phyloP scores from a whole-genome alignment of 305 asterid genomes.

The Fraxinus dipetala region DNA sequence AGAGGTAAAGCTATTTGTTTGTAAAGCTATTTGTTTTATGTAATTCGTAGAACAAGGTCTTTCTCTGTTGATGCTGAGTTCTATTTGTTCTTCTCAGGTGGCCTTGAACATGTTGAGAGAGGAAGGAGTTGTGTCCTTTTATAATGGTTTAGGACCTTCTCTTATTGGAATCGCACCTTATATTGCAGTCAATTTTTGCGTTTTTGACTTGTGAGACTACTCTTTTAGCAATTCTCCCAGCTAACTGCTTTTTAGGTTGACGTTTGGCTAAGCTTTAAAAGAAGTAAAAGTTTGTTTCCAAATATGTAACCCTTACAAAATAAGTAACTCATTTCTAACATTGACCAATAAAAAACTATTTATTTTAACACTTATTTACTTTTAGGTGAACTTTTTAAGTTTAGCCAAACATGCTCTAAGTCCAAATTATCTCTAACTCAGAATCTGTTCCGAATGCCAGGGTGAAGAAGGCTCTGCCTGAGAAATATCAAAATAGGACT shows the following conservation, averaged over 20 bases:
- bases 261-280: background rate
- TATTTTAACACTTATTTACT: background rate
- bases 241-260: slow-evolving; percentile 11
- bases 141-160: slow-evolving; percentile 87
- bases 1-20: slow-evolving; percentile 48
- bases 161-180: slow-evolving; percentile 94
- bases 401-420: background rate
- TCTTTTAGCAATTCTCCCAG: slow-evolving; percentile 20
- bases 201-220: slow-evolving; percentile 90
- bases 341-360: background rate
- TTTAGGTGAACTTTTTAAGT: background rate
- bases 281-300: background rate
- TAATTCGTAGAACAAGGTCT: background rate
- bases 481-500: slow-evolving; percentile 74
- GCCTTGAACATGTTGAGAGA: slow-evolving; percentile 81
- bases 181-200: slow-evolving; percentile 89
- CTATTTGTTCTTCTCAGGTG: slow-evolving; percentile 51
- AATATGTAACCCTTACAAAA: background rate
- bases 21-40: slow-evolving; percentile 34
- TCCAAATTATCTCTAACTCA: slow-evolving; percentile 8
- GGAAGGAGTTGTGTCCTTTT: slow-evolving; percentile 80
- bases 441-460: slow-evolving; percentile 39
- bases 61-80: slow-evolving; percentile 19
- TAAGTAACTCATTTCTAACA: background rate
- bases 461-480: slow-evolving; percentile 90